A percentile compares a stretch with the other conserved stretches of the same genome.
phyloP scores from a whole-genome alignment of 371 early-diverging fungal species.

The Mucor irregularis region DNA sequence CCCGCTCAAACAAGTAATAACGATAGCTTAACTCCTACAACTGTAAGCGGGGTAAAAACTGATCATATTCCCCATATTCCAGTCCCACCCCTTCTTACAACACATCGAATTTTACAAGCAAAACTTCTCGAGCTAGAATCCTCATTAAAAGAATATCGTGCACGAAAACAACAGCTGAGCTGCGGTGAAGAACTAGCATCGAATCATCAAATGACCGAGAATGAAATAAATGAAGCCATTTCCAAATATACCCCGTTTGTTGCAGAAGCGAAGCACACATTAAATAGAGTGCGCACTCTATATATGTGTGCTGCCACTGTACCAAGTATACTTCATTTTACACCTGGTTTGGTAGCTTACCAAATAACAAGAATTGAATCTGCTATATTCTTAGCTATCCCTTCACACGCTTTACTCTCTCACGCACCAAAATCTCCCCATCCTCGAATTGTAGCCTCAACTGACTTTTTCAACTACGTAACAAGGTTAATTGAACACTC shows the following conservation, averaged over 20 bases:
- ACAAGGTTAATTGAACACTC: slow-evolving; percentile 77
- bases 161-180: slow-evolving; percentile 15
- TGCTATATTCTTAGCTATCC: slow-evolving; percentile 66
- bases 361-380: slow-evolving; percentile 76
- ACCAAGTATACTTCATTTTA: slow-evolving; percentile 66
- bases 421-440: slow-evolving; percentile 73
- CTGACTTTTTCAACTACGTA: slow-evolving; percentile 84
- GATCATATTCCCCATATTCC: slow-evolving; percentile 56
- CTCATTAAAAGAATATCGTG: slow-evolving; percentile 11
- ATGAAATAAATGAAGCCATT: slow-evolving; percentile 25
- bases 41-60: slow-evolving; percentile 16
- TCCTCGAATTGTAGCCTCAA: slow-evolving; percentile 69
- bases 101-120: slow-evolving; percentile 45
- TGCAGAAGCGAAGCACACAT: slow-evolving; percentile 51
- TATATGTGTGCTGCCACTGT: slow-evolving; percentile 62
- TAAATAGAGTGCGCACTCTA: slow-evolving; percentile 58
- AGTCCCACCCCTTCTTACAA: slow-evolving; percentile 54
- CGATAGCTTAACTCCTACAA: slow-evolving; percentile 34
- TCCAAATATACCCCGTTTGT: slow-evolving; percentile 43
- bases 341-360: slow-evolving; percentile 70
- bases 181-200: slow-evolving; percentile 35
- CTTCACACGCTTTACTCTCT: slow-evolving; percentile 61
- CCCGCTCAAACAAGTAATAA: slow-evolving; percentile 55
- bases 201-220: background rate
- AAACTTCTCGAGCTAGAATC: slow-evolving; percentile 43